phyloP scores from a whole-genome alignment of 2,329 filamentous ascomycete genomes.

The Fusarium ramigenum region DNA sequence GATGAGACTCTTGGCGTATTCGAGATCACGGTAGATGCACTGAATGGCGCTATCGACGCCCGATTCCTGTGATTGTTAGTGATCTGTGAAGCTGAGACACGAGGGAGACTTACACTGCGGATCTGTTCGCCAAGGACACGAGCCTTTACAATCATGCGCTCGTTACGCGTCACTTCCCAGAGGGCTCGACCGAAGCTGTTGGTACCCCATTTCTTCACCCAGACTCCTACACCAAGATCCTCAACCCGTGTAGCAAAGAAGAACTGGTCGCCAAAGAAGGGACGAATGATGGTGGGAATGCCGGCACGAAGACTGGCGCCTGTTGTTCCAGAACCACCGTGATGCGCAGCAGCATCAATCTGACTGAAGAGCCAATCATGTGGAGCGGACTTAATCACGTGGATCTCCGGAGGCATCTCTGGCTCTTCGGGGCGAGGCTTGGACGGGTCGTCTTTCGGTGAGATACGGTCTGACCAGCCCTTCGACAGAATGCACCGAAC shows the following conservation, averaged over 20 bases:
- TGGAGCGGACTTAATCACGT: conserved; percentile 87
- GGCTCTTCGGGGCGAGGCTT: conserved; percentile 67
- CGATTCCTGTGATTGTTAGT: conserved; percentile 71
- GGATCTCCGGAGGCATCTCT: conserved; percentile 80
- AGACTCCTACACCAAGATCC: conserved; percentile 91
- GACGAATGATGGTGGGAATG: conserved; percentile 91
- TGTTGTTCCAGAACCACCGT: conserved; percentile 94
- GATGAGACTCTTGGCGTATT: conserved; percentile 88
- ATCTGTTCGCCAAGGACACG: conserved; percentile 85
- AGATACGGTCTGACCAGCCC: conserved; percentile 88
- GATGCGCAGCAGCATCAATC: conserved; percentile 93
- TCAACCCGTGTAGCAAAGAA: conserved; percentile 93
- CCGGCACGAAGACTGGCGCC: conserved; percentile 91
- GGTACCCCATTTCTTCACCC: conserved; percentile 89
- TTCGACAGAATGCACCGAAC: conserved; percentile 95
- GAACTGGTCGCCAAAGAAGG: conserved; percentile 98
- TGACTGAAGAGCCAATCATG: conserved; percentile 97
- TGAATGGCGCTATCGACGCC: conserved; percentile 92
- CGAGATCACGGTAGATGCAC: conserved; percentile 91
- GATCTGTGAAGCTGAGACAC: neutral
- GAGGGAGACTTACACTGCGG: conserved; percentile 70
- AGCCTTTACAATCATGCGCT: conserved; percentile 92
- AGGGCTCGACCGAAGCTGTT: conserved; percentile 84
- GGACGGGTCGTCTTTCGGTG: conserved; percentile 56
- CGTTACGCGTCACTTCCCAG: conserved; percentile 90